Evolutionary conservation across 2,329 filamentous ascomycete genomes (phyloP).

Genomic region (Ascochyta rabiei): DNA sequence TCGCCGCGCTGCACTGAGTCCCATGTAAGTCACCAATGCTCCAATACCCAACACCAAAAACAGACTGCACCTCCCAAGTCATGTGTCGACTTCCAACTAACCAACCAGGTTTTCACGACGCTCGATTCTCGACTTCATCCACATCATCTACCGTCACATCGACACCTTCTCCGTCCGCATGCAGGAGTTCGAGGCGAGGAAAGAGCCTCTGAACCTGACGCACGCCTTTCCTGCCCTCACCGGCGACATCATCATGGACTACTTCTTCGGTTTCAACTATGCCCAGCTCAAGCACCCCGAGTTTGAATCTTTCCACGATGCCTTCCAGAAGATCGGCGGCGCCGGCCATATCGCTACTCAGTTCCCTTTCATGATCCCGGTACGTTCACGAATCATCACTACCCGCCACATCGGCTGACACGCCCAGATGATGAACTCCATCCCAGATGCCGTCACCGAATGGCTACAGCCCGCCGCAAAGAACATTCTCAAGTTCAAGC

Average conservation of each 20-base stretch:
- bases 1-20: slow-evolving; percentile 39
- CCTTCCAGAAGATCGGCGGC: slow-evolving; percentile 40
- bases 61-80: background rate
- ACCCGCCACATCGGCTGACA: background rate
- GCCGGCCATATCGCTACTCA: slow-evolving; percentile 43
- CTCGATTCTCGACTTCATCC: slow-evolving; percentile 43
- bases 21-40: slow-evolving; percentile 32
- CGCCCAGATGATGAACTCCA: slow-evolving; percentile 39
- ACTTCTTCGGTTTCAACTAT: slow-evolving; percentile 48
- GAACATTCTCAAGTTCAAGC: slow-evolving; percentile 39
- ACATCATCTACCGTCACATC: slow-evolving; percentile 45
- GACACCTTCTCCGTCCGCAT: slow-evolving; percentile 38
- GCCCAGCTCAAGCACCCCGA: slow-evolving; percentile 40
- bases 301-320: slow-evolving; percentile 45
- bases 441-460: slow-evolving; percentile 38
- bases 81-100: background rate
- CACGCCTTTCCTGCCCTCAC: slow-evolving; percentile 50
- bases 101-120: slow-evolving; percentile 42
- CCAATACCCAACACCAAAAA: background rate
- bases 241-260: slow-evolving; percentile 56
- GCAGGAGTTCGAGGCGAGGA: slow-evolving; percentile 38
- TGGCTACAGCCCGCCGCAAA: slow-evolving; percentile 42
- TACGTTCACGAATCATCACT: slow-evolving; percentile 16
- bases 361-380: slow-evolving; percentile 39
- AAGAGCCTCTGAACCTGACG: slow-evolving; percentile 39